Percentiles rank a stretch among this genome's conserved stretches.
Evolutionary conservation across 2,329 filamentous ascomycete genomes (phyloP).

Genomic region (Waltergamsia citrina): DNA sequence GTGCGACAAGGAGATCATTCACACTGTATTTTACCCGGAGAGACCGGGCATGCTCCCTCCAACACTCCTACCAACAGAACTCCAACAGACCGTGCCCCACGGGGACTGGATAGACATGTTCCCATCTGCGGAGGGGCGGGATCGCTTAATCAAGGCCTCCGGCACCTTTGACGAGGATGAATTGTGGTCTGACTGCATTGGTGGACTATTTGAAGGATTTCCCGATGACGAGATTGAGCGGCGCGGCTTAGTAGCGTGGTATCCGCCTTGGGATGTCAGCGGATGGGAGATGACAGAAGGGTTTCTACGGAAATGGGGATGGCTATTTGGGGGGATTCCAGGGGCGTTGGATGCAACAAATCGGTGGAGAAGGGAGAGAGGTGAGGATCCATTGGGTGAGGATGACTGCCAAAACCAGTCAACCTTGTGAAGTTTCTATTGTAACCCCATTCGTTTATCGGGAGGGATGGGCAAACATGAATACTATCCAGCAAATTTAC

Average conservation of each 20-base stretch:
- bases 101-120: conserved; percentile 26
- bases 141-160: conserved; percentile 17
- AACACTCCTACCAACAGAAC: conserved; percentile 3
- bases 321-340: conserved; percentile 21
- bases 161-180: conserved; percentile 10
- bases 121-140: conserved; percentile 20
- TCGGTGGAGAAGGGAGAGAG: conserved; percentile 15
- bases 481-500: no score
- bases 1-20: neutral
- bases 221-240: conserved; percentile 2
- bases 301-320: conserved; percentile 33
- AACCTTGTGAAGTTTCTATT: no score
- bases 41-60: neutral
- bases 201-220: neutral
- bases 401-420: no score
- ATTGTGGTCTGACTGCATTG: conserved; percentile 8
- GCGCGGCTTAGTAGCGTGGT: conserved; percentile 32
- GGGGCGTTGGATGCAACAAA: conserved; percentile 24
- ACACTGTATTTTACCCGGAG: neutral
- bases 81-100: conserved; percentile 11
- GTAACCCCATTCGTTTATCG: no score
- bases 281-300: conserved; percentile 35
- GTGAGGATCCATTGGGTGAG: neutral
- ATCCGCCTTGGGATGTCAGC: conserved; percentile 29
- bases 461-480: no score